Conservation (phyloP, 2,329 filamentous ascomycete species). For the Trichoderma lentiforme region DNA sequence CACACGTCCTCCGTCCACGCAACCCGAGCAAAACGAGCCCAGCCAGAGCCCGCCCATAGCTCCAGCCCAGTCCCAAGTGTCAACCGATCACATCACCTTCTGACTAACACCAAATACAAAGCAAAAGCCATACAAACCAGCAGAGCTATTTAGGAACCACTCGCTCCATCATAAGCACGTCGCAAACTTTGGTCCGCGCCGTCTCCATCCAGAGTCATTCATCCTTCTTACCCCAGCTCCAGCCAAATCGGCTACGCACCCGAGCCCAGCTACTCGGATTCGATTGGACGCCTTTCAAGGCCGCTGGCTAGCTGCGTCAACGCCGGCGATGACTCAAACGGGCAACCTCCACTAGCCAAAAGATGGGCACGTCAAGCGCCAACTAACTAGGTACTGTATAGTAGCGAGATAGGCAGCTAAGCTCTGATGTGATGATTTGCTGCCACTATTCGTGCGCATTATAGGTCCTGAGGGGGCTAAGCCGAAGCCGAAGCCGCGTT, state of each 20-base stretch:
- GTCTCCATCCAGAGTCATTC: neutral
- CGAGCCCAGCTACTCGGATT: neutral
- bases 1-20: neutral
- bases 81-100: neutral
- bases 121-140: neutral
- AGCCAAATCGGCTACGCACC: neutral
- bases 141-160: neutral
- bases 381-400: neutral
- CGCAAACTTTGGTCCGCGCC: constrained; percentile 7
- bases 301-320: neutral
- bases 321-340: neutral
- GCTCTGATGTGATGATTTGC: neutral
- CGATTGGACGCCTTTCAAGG: neutral
- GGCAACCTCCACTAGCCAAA: neutral
- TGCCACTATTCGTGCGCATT: neutral
- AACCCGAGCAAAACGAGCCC: neutral
- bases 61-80: neutral
- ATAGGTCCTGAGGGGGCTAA: neutral
- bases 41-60: neutral
- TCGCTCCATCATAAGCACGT: neutral
- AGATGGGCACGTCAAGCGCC: neutral
- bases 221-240: neutral
- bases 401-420: neutral
- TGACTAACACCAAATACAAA: neutral
- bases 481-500: constrained; percentile 12